Percentiles rank a stretch among this genome's conserved stretches.
phyloP scores from a whole-genome alignment of 208 protist genomes.

The Trypanosoma vivax region DNA sequence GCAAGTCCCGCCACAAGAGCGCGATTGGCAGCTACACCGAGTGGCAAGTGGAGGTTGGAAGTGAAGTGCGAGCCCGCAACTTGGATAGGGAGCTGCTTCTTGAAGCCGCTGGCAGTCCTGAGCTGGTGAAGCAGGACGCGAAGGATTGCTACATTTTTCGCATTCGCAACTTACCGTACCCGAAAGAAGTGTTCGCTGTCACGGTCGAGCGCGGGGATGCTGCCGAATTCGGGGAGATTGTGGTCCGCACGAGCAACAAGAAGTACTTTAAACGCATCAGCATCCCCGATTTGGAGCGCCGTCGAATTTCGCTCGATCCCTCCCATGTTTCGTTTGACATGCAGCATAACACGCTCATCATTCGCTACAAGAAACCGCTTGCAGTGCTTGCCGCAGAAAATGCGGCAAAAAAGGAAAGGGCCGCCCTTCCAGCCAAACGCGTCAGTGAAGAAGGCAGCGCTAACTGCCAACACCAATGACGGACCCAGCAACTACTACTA shows the following conservation, averaged over 20 bases:
- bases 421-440: conserved; percentile 57
- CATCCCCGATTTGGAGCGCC: conserved; percentile 80
- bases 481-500: background rate
- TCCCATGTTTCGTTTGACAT: conserved; percentile 72
- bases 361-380: conserved; percentile 88
- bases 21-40: conserved; percentile 71
- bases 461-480: conserved; percentile 62
- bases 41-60: conserved; percentile 89
- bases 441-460: conserved; percentile 31
- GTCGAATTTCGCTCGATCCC: conserved; percentile 47
- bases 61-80: conserved; percentile 41
- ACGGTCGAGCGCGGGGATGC: conserved; percentile 57
- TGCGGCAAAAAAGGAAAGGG: conserved; percentile 68
- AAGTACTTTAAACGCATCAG: conserved; percentile 92
- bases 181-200: conserved; percentile 77
- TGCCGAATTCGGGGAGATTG: conserved; percentile 64
- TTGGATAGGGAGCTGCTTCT: conserved; percentile 65
- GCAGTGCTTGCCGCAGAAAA: conserved; percentile 66
- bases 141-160: conserved; percentile 78
- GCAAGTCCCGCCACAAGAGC: conserved; percentile 70
- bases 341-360: conserved; percentile 89
- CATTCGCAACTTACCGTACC: conserved; percentile 91
- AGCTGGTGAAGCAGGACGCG: conserved; percentile 83
- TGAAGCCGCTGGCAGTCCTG: conserved; percentile 61
- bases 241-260: conserved; percentile 93